Evolutionary conservation across 2,329 filamentous ascomycete species (phyloP).

Genomic region (Penicillium fuscoglaucum): DNA sequence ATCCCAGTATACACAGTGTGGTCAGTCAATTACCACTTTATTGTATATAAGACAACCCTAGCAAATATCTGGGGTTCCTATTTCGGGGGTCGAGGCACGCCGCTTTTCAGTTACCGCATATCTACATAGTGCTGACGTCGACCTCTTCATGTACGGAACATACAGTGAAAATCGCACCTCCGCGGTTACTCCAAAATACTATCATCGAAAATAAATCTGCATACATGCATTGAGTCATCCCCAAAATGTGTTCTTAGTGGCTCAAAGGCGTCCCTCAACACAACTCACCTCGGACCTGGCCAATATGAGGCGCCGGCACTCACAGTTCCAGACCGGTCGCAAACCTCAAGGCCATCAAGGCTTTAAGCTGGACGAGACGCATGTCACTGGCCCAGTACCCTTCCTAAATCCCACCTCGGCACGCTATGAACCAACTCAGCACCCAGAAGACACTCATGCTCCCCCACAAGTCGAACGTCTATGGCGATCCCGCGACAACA

Average conservation of each 20-base stretch:
- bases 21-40: not conserved
- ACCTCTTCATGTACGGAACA: not conserved
- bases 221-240: not conserved
- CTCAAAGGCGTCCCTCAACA: not conserved
- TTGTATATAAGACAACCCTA: not conserved
- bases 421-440: conserved; percentile 26
- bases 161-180: not conserved
- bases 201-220: not conserved
- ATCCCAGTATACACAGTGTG: not conserved
- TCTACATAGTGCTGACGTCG: not conserved
- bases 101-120: not conserved
- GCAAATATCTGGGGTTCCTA: not conserved
- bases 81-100: not conserved
- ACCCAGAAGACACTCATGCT: not conserved
- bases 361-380: conserved; percentile 11
- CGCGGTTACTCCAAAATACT: not conserved
- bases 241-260: not conserved
- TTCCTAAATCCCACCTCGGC: conserved; percentile 55
- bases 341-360: conserved; percentile 15
- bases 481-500: conserved; percentile 50
- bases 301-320: conserved; percentile 17
- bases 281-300: not conserved
- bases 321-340: conserved; percentile 16
- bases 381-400: conserved; percentile 43
- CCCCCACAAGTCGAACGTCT: conserved; percentile 29